These are phyloP conservation scores for Ajuga chamaepitys DNA, from an alignment of 257 asterid species.

Conservation along the genomic window DNA sequence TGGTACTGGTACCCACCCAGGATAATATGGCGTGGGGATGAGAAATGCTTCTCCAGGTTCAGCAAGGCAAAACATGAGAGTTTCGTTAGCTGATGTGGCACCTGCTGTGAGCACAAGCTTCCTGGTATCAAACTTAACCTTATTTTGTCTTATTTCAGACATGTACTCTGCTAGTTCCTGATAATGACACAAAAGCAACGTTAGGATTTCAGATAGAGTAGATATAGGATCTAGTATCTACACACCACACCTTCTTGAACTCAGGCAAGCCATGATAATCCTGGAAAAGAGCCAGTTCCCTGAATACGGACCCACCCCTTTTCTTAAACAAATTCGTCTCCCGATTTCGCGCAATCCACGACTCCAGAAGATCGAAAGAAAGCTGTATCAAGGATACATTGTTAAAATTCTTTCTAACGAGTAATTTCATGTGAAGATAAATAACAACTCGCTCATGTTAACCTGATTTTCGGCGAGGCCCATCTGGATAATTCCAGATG, in stretches of 20 bases:
- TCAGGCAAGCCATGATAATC: conserved; percentile 49
- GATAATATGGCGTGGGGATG: conserved; percentile 37
- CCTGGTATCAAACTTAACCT: conserved; percentile 23
- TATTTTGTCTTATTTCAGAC: conserved; percentile 26
- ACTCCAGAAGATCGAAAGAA: conserved; percentile 36
- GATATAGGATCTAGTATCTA: background rate
- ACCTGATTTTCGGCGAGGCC: conserved; percentile 56
- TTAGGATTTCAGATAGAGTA: background rate
- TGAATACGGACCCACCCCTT: conserved; percentile 28
- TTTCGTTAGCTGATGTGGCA: conserved; percentile 33
- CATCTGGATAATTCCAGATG: conserved; percentile 51
- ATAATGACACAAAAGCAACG: background rate
- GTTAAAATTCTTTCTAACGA: too few relatives aligned
- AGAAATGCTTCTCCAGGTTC: conserved; percentile 35
- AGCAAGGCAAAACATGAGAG: conserved; percentile 38
- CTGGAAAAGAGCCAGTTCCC: conserved; percentile 46
- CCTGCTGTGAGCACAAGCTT: conserved; percentile 41
- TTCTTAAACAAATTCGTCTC: conserved; percentile 16
- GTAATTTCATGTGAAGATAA: too few relatives aligned
- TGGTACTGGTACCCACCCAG: conserved; percentile 33
- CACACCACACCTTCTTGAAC: conserved; percentile 33
- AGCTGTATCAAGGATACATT: conserved; percentile 28
- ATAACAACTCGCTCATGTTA: too few relatives aligned
- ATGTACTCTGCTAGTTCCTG: conserved; percentile 32
- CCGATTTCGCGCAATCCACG: conserved; percentile 29